Evolutionary conservation across 257 asterid genomes (phyloP).

Genomic region (Capsicum baccatum): DNA sequence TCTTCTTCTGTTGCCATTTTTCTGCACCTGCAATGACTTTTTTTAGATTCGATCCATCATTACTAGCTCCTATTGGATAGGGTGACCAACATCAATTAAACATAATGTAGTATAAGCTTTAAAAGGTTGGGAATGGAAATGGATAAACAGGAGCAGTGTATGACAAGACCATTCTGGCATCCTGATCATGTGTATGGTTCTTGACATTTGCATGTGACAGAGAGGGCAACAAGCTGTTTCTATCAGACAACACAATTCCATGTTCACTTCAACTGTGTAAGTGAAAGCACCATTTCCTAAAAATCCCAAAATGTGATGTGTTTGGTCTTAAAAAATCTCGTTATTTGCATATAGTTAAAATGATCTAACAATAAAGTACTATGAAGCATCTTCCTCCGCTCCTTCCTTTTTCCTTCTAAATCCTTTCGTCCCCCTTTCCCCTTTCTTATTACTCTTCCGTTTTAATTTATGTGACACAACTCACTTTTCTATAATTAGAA

Average conservation of each 20-base stretch:
- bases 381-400: neutral
- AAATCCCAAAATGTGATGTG: neutral
- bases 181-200: conserved; percentile 20
- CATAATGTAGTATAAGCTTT: too few relatives aligned
- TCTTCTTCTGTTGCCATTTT: neutral
- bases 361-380: neutral
- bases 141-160: neutral
- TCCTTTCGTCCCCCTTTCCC: neutral
- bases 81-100: too few relatives aligned
- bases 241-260: conserved; percentile 36
- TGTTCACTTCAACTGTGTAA: conserved; percentile 26
- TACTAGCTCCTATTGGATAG: neutral
- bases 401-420: neutral
- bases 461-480: too few relatives aligned
- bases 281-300: conserved; percentile 4
- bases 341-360: neutral
- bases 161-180: neutral
- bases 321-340: neutral
- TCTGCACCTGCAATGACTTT: neutral
- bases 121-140: neutral
- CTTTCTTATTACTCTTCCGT: too few relatives aligned
- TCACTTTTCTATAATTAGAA: too few relatives aligned
- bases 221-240: conserved; percentile 29
- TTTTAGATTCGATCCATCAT: neutral
- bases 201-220: conserved; percentile 36